Conservation (phyloP, 129 eudicot genomes). For the Deinandra increscens region DNA sequence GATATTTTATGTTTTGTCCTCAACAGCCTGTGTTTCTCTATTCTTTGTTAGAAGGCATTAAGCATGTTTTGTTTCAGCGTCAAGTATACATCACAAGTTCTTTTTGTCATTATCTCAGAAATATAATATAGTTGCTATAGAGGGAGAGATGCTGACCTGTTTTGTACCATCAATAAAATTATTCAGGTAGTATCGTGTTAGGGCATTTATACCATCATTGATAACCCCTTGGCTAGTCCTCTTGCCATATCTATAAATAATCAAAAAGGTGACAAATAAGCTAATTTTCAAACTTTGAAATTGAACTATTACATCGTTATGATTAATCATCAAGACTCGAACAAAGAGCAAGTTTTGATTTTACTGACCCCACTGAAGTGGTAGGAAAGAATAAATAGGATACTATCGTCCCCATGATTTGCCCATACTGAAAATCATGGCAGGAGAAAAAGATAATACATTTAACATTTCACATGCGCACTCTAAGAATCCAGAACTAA, state of each 20-base stretch:
- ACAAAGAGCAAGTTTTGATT: slow-evolving; percentile 10
- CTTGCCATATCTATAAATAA: slow-evolving; percentile 62
- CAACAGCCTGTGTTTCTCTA: slow-evolving; percentile 8
- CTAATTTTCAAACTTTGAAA: slow-evolving; percentile 5
- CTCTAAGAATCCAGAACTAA: slow-evolving; percentile 8
- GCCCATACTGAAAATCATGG: slow-evolving; percentile 73
- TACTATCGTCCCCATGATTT: slow-evolving; percentile 91
- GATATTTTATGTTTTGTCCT: neutral
- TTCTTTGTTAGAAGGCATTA: slow-evolving; percentile 1
- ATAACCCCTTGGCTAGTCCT: slow-evolving; percentile 72
- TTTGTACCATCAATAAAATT: slow-evolving; percentile 89
- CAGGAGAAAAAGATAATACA: neutral
- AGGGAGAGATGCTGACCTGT: slow-evolving; percentile 57
- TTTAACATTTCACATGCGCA: slow-evolving; percentile 11
- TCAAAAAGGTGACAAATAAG: slow-evolving; percentile 13
- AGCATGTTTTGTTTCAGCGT: neutral
- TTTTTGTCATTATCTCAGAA: slow-evolving; percentile 3
- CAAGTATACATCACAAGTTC: slow-evolving; percentile 13
- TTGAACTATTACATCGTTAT: slow-evolving; percentile 1
- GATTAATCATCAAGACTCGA: slow-evolving; percentile 12
- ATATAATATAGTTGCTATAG: neutral
- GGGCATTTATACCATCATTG: slow-evolving; percentile 70
- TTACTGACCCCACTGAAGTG: slow-evolving; percentile 6
- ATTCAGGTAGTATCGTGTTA: slow-evolving; percentile 89
- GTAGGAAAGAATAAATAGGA: slow-evolving; percentile 7